Evolutionary conservation across 2,329 filamentous ascomycete genomes (phyloP).

Genomic region (Fusarium sacchari): DNA sequence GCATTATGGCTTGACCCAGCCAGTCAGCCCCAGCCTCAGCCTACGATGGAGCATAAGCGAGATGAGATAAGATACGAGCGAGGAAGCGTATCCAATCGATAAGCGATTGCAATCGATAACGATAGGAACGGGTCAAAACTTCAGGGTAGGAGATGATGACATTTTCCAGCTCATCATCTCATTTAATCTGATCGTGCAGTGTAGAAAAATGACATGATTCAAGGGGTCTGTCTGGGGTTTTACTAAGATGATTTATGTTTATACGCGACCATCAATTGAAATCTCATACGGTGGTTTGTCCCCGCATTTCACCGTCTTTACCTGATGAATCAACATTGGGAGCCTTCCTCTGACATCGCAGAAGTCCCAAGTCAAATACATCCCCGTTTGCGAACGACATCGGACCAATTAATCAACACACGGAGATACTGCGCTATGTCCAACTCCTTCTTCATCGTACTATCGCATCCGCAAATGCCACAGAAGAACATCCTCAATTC

Average conservation of each 20-base stretch:
- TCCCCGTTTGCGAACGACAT: no score
- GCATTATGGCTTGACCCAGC: neutral
- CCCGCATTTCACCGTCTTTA: no score
- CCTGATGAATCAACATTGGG: fast-evolving
- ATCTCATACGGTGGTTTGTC: no score
- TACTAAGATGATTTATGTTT: neutral
- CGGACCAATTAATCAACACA: fast-evolving
- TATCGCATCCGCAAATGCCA: neutral
- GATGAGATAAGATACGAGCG: no score
- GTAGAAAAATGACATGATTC: no score
- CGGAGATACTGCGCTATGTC: neutral
- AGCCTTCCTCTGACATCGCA: no score
- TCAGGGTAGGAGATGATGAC: neutral
- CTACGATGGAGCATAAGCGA: no score
- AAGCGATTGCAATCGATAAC: neutral
- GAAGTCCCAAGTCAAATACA: fast-evolving
- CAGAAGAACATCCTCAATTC: neutral
- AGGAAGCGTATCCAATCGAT: neutral
- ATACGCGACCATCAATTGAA: neutral
- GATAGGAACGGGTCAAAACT: neutral
- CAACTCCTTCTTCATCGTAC: neutral
- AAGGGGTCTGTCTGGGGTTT: neutral
- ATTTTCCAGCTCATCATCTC: neutral
- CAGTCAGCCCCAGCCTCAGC: neutral
- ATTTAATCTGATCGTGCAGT: no score